Evolutionary conservation across 345 rosid genomes (phyloP), one percentile per base, ranked within the genome.

Genomic region (Anastatica hierochuntica): DNA sequence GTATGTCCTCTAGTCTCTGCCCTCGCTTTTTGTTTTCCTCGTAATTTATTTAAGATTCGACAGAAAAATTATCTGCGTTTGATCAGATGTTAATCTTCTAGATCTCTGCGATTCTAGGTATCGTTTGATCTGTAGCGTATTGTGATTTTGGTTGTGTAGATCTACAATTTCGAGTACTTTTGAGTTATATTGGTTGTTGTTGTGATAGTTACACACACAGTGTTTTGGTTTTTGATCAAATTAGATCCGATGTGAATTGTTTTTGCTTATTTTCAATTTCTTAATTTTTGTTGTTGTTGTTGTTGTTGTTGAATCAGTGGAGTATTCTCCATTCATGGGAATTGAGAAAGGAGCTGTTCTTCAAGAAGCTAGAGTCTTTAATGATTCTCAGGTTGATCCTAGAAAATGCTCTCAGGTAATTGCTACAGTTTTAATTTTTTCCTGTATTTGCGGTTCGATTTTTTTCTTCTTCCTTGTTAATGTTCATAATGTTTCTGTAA

Each of bases 271-370:
- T 43, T 29, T 29, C 16, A 29, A 0, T 17, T 37, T 52, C 19
- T 21, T 17, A 38, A 21, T 34, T 14, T 43, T 21, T 10, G 7
- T 53, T 29, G 8, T 29, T 29, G 1, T 29, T 29, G 8, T 29
- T 29, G 9, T 4, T 29, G 33, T 19, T 8, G n/a, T 53, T 23
- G 30, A 56, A 26, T 46, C 40, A 83, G 97, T 81, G 23, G 98
- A 92, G 43, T 92, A 77, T 76, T 88, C 96, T 56, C 98, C 98
- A 0, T 92, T 88, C 68, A 26, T 81, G 65, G 98, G 98, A 47
- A 85, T 92, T 16, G 98, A 92, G 81, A 92, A 92, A 66, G 97
- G 98, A 14, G 97, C 97, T 3, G 96, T 88, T 41, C 96, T 92
- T 68, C 98, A 92, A 72, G 98, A 92, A 67, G 94, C 94, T 53